Percentiles rank a stretch among this genome's conserved stretches.
phyloP scores from a whole-genome alignment of 805 yeast genomes.

The Blastobotrys mokoenaii region DNA sequence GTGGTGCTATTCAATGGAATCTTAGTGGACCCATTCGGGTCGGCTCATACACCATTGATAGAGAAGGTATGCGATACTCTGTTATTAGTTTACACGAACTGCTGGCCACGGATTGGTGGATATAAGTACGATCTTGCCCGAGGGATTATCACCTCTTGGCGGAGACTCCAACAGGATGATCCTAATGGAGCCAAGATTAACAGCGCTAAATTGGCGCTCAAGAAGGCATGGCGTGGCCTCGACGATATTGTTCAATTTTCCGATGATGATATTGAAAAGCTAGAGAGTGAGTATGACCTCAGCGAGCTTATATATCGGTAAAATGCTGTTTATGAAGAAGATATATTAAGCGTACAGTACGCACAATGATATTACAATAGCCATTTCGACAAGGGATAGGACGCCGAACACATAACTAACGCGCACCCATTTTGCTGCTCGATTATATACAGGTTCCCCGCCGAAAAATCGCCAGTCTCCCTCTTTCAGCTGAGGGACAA shows the following conservation, averaged over 20 bases:
- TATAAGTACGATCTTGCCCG: slow-evolving; percentile 23
- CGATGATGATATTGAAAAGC: too few species aligned
- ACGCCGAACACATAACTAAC: too few species aligned
- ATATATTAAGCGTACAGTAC: too few species aligned
- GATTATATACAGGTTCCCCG: neutral
- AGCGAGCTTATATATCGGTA: too few species aligned
- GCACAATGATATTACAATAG: too few species aligned
- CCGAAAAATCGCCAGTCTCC: neutral
- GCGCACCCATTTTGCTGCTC: too few species aligned
- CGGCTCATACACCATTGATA: slow-evolving; percentile 15
- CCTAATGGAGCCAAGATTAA: neutral
- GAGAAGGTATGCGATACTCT: slow-evolving; percentile 11
- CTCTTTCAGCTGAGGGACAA: neutral
- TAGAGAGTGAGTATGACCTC: too few species aligned
- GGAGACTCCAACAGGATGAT: neutral
- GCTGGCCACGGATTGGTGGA: slow-evolving; percentile 22
- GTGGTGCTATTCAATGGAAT: slow-evolving; percentile 18
- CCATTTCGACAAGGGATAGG: too few species aligned
- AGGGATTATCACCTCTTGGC: slow-evolving; percentile 18
- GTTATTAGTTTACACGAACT: slow-evolving; percentile 9
- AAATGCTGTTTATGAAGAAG: too few species aligned
- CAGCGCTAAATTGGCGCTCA: neutral
- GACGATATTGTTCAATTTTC: too few species aligned
- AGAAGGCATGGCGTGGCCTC: neutral
- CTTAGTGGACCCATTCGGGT: slow-evolving; percentile 26